A percentile compares a stretch with the other conserved stretches of the same genome.
phyloP scores from a whole-genome alignment of 768 basidiomycete species.

The Trametopsis cervina region DNA sequence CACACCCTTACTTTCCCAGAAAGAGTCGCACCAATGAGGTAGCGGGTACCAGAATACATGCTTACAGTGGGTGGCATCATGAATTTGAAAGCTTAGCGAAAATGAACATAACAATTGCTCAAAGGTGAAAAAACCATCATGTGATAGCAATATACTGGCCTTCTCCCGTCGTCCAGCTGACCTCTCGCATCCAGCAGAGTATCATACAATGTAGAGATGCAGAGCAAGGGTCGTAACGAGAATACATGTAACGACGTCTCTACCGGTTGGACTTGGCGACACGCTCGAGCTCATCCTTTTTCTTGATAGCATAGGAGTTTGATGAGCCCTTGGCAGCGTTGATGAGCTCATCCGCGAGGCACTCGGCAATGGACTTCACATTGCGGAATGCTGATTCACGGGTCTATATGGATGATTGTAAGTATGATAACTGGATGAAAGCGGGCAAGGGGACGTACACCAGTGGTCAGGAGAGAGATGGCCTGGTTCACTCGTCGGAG shows the following conservation, averaged over 20 bases:
- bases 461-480: conserved; percentile 88
- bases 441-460: conserved; percentile 49
- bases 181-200: background rate
- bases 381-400: conserved; percentile 99
- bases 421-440: background rate
- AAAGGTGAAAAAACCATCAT: background rate
- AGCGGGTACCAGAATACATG: no score
- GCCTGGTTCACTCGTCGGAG: conserved; percentile 98
- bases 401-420: conserved; percentile 45
- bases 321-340: conserved; percentile 99
- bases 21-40: no score
- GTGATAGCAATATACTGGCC: background rate
- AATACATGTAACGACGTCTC: conserved; percentile 27
- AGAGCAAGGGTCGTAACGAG: background rate
- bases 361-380: conserved; percentile 98
- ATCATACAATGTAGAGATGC: background rate
- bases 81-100: no score
- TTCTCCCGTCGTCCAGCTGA: background rate
- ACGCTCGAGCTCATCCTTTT: conserved; percentile 99
- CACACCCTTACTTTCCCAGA: no score
- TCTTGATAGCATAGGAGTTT: conserved; percentile 99
- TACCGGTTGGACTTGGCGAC: conserved; percentile 99
- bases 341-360: conserved; percentile 98
- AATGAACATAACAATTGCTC: background rate
- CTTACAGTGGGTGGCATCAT: no score